phyloP scores from a whole-genome alignment of 2,329 filamentous ascomycete species.

The Xylariaceae sp. region DNA sequence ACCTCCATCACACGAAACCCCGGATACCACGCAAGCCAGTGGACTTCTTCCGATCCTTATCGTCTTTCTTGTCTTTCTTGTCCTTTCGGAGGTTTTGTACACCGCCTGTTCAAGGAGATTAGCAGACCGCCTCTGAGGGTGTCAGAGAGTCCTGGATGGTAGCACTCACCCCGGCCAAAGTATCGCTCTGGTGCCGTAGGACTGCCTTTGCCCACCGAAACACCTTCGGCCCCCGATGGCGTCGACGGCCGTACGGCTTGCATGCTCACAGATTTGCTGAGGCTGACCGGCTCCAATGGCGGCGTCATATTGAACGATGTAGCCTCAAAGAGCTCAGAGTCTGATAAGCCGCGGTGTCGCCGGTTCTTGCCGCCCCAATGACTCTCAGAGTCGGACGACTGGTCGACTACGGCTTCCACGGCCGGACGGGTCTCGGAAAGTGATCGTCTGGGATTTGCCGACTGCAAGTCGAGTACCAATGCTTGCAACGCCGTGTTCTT shows the following conservation, averaged over 20 bases:
- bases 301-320: constrained; percentile 36
- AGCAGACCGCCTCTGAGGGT: too few relatives aligned
- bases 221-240: constrained; percentile 27
- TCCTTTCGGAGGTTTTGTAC: constrained; percentile 39
- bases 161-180: constrained; percentile 37
- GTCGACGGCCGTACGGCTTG: constrained; percentile 29
- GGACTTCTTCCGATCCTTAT: constrained; percentile 34
- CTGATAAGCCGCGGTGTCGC: constrained; percentile 35
- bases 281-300: constrained; percentile 28
- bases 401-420: constrained; percentile 27
- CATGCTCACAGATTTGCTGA: constrained; percentile 16
- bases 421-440: constrained; percentile 9
- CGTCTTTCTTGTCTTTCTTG: constrained; percentile 43
- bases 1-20: constrained; percentile 23
- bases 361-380: constrained; percentile 29
- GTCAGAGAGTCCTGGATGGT: too few relatives aligned
- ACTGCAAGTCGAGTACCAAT: constrained; percentile 39
- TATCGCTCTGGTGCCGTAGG: constrained; percentile 35
- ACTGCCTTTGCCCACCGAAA: constrained; percentile 17
- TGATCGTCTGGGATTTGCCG: constrained; percentile 20
- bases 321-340: constrained; percentile 34
- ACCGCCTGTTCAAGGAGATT: constrained; percentile 32
- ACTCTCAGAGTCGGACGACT: constrained; percentile 29
- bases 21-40: constrained; percentile 30
- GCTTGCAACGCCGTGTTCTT: constrained; percentile 47